phyloP scores from a whole-genome alignment of 2,329 filamentous ascomycete species.

The Phyllosticta ampelicida region DNA sequence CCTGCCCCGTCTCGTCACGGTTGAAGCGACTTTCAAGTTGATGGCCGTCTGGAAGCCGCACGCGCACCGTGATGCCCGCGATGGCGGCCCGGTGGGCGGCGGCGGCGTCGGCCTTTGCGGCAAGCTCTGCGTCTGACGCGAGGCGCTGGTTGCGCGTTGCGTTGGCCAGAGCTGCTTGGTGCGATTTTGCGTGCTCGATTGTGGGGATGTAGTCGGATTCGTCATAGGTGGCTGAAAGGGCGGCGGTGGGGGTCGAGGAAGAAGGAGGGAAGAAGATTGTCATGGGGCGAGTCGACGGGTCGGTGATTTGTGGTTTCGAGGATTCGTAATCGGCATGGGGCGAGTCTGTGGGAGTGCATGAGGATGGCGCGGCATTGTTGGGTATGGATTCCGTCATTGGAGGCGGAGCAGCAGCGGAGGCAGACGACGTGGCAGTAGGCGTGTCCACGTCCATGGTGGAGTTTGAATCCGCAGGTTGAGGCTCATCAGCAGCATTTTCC shows the following conservation, averaged over 20 bases:
- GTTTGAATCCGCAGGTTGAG: slow-evolving; percentile 1
- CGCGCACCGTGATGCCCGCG: slow-evolving; percentile 57
- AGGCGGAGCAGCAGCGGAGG: slow-evolving; percentile 13
- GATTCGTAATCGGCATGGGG: slow-evolving; percentile 13
- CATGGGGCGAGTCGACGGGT: slow-evolving; percentile 40
- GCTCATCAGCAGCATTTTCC: slow-evolving; percentile 15
- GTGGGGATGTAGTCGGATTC: slow-evolving; percentile 69
- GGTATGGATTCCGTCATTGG: slow-evolving; percentile 13
- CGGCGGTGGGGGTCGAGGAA: slow-evolving; percentile 63
- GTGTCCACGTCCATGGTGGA: slow-evolving; percentile 9
- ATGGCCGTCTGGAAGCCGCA: slow-evolving; percentile 81
- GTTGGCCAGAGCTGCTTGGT: slow-evolving; percentile 55
- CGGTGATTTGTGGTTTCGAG: slow-evolving; percentile 12
- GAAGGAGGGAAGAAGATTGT: slow-evolving; percentile 70
- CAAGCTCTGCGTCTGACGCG: slow-evolving; percentile 71
- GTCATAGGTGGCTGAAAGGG: slow-evolving; percentile 48
- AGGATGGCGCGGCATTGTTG: not conserved
- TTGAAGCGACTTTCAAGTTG: slow-evolving; percentile 63
- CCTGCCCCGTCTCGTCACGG: slow-evolving; percentile 55
- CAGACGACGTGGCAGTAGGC: slow-evolving; percentile 11
- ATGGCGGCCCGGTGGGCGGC: slow-evolving; percentile 55
- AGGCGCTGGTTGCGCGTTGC: slow-evolving; percentile 63
- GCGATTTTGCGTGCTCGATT: slow-evolving; percentile 63
- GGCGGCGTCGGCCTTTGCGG: slow-evolving; percentile 55
- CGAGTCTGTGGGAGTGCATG: slow-evolving; percentile 10